These are phyloP conservation scores for Gossypium sturtianum DNA, from an alignment of 345 rosid genomes.

Conservation along the genomic window DNA sequence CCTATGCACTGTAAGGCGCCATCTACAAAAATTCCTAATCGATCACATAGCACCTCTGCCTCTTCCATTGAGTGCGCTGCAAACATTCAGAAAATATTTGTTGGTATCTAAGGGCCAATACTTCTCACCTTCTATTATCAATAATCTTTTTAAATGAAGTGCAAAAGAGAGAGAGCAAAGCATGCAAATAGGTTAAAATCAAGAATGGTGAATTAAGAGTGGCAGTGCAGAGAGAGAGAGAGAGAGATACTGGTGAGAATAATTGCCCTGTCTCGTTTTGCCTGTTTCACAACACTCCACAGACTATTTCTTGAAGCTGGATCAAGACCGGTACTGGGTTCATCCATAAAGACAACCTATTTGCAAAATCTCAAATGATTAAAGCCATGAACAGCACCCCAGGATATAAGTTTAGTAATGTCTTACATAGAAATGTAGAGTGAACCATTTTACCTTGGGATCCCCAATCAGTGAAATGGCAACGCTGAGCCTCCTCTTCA, in stretches of 20 bases:
- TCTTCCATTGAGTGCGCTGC: conserved; percentile 97
- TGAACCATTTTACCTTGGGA: conserved; percentile 53
- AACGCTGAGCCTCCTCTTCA: conserved; percentile 97
- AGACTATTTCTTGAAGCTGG: conserved; percentile 88
- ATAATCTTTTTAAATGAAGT: background rate
- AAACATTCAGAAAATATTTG: conserved; percentile 11
- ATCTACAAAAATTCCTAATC: conserved; percentile 77
- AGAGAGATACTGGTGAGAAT: conserved; percentile 67
- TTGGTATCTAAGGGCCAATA: background rate
- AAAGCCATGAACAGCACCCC: background rate
- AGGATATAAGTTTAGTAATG: background rate
- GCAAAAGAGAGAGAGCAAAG: background rate
- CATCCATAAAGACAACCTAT: conserved; percentile 93
- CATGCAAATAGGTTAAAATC: conserved; percentile 5
- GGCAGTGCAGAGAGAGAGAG: background rate
- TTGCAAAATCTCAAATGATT: conserved; percentile 17
- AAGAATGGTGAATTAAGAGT: background rate
- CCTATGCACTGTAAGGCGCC: conserved; percentile 93
- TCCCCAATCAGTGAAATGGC: conserved; percentile 91
- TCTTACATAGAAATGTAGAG: background rate
- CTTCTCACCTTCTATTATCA: background rate
- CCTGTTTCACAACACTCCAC: conserved; percentile 83
- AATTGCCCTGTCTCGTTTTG: conserved; percentile 68
- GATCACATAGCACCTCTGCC: conserved; percentile 87
- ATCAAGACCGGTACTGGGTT: conserved; percentile 95